Evolutionary conservation across 2,329 filamentous ascomycete genomes (phyloP).

Genomic region (Ophiosphaerella korrae): DNA sequence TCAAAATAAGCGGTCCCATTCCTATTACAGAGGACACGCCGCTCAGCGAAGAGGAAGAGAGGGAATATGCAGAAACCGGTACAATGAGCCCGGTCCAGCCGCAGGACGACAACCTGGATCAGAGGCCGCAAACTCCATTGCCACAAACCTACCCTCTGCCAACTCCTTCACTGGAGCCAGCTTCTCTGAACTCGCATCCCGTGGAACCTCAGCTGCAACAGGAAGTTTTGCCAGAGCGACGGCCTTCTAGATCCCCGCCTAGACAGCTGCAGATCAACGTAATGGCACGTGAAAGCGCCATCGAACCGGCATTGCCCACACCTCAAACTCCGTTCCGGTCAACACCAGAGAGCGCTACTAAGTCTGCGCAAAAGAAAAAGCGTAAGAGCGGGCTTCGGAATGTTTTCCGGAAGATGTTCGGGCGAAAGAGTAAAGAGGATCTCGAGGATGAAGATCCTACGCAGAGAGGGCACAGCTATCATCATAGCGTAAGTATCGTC

Average conservation of each 20-base stretch:
- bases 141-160: conserved; percentile 20
- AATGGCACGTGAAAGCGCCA: conserved; percentile 31
- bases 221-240: conserved; percentile 9
- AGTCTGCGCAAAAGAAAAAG: conserved; percentile 38
- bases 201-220: conserved; percentile 4
- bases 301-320: conserved; percentile 27
- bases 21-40: conserved; percentile 45
- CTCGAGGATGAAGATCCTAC: conserved; percentile 23
- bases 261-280: conserved; percentile 31
- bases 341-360: conserved; percentile 34
- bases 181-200: conserved; percentile 19
- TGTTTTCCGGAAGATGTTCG: conserved; percentile 48
- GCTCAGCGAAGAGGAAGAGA: conserved; percentile 43
- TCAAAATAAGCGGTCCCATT: conserved; percentile 47
- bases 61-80: conserved; percentile 33
- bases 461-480: conserved; percentile 39
- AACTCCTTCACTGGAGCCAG: conserved; percentile 10
- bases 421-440: conserved; percentile 37
- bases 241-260: conserved; percentile 21
- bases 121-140: conserved; percentile 16
- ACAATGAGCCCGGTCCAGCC: conserved; percentile 16
- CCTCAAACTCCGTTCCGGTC: conserved; percentile 38
- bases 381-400: conserved; percentile 43
- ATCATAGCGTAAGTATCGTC: conserved; percentile 40
- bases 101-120: conserved; percentile 21